phyloP scores from a whole-genome alignment of 129 eudicot genomes.

The Lonicera japonica region DNA sequence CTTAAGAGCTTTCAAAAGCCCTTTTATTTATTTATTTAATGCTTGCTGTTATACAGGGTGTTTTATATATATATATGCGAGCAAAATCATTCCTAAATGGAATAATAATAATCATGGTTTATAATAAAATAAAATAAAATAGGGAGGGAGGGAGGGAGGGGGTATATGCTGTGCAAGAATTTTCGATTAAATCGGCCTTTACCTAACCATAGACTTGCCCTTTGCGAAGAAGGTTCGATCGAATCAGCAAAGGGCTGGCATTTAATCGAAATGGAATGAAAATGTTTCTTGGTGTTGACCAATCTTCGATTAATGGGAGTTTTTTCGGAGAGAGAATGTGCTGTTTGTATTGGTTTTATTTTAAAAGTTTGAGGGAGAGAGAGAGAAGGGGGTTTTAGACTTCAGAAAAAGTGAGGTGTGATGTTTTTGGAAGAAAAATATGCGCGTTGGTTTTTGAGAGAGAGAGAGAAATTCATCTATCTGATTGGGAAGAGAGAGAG shows the following conservation, averaged over 20 bases:
- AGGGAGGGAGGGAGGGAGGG: too few species aligned
- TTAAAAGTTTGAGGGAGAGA: not conserved
- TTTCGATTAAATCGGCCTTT: not conserved
- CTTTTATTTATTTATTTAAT: not conserved
- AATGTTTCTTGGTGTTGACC: too few species aligned
- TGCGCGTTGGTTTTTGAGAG: too few species aligned
- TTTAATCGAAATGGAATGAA: not conserved
- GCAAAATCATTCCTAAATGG: not conserved
- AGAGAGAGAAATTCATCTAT: slow-evolving; percentile 10
- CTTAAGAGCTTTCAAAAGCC: not conserved
- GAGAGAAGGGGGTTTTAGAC: not conserved
- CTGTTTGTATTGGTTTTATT: not conserved
- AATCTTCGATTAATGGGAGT: too few species aligned
- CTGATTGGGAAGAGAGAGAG: slow-evolving; percentile 1
- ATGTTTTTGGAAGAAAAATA: too few species aligned
- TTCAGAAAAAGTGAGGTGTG: not conserved
- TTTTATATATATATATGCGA: not conserved
- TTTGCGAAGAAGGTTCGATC: not conserved
- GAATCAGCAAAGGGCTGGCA: not conserved
- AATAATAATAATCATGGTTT: not conserved
- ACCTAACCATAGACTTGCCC: not conserved
- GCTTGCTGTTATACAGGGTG: not conserved
- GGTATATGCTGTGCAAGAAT: too few species aligned
- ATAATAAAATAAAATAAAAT: too few species aligned
- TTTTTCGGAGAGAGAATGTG: too few species aligned